These are phyloP conservation scores for Penicillium palitans DNA, from an alignment of 2,329 filamentous ascomycete genomes.

Conservation along the genomic window DNA sequence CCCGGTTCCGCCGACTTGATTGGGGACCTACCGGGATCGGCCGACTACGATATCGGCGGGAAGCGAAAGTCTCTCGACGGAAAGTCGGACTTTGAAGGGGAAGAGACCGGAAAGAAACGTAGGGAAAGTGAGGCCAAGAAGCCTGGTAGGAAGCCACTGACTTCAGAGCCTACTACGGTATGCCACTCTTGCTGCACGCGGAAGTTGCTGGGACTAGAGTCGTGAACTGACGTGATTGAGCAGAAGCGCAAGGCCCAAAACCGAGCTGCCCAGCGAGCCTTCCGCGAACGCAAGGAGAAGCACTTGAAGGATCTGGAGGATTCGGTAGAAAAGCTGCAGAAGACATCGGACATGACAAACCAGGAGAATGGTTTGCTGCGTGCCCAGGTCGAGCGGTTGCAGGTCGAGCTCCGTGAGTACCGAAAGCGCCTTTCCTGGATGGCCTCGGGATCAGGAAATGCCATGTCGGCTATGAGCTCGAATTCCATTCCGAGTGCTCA, in stretches of 20 bases:
- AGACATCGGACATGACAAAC: slow-evolving; percentile 77
- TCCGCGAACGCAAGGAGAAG: slow-evolving; percentile 92
- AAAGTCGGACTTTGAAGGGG: slow-evolving; percentile 62
- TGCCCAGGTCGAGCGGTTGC: slow-evolving; percentile 84
- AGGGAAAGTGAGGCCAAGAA: slow-evolving; percentile 88
- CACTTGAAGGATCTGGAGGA: slow-evolving; percentile 56
- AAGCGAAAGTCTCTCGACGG: slow-evolving; percentile 57
- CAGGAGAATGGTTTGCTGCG: slow-evolving; percentile 83
- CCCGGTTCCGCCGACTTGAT: slow-evolving; percentile 67
- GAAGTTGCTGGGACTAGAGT: neutral
- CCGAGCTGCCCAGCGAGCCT: slow-evolving; percentile 85
- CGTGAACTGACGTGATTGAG: slow-evolving; percentile 24
- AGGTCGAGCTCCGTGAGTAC: slow-evolving; percentile 82
- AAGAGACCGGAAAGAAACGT: slow-evolving; percentile 65
- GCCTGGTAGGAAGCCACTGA: slow-evolving; percentile 91
- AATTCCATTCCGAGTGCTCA: slow-evolving; percentile 50
- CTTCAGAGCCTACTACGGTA: slow-evolving; percentile 93
- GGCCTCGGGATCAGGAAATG: slow-evolving; percentile 48
- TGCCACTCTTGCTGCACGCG: slow-evolving; percentile 39
- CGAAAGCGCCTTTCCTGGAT: slow-evolving; percentile 76
- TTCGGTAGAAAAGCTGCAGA: slow-evolving; percentile 67
- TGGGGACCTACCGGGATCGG: slow-evolving; percentile 64
- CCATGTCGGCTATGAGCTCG: slow-evolving; percentile 50
- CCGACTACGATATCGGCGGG: slow-evolving; percentile 58
- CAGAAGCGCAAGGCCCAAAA: slow-evolving; percentile 81